Evolutionary conservation across 164 flowering plant species (phyloP).

Genomic region (Aristolochia californica): DNA sequence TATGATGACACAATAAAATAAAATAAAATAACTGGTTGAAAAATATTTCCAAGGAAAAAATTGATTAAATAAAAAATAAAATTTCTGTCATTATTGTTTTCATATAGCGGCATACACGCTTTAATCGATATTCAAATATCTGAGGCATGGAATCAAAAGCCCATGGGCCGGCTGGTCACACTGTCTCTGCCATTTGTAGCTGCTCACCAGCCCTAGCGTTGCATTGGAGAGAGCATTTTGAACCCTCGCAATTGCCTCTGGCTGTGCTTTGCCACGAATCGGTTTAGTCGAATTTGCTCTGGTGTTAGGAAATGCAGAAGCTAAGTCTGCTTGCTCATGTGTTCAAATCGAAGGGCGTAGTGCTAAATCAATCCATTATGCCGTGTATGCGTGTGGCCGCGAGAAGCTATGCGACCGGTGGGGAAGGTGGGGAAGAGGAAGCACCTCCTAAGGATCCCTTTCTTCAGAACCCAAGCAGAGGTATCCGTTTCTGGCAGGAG

Average conservation of each 20-base stretch:
- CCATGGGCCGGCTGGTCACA: background rate
- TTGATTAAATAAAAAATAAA: no score
- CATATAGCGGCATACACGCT: no score
- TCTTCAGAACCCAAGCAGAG: background rate
- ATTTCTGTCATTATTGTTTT: no score
- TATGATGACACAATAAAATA: no score
- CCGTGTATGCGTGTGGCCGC: background rate
- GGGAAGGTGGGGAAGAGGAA: background rate
- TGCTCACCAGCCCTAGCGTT: background rate
- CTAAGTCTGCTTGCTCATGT: background rate
- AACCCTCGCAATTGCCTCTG: background rate
- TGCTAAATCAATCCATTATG: background rate
- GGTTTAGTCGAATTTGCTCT: background rate
- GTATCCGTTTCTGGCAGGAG: no score
- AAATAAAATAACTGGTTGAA: no score
- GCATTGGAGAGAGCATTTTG: background rate
- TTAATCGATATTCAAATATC: no score
- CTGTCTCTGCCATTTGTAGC: background rate
- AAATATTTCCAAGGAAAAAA: no score
- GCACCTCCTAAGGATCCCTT: background rate
- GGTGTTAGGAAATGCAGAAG: constrained; percentile 2
- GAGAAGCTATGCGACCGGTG: constrained; percentile 1
- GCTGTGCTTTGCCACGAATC: background rate
- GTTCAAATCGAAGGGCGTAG: background rate
- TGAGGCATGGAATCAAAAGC: no score